A percentile compares a stretch with the other conserved stretches of the same genome.
Conservation (phyloP, 768 basidiomycete genomes). For the Russula vinacea region DNA sequence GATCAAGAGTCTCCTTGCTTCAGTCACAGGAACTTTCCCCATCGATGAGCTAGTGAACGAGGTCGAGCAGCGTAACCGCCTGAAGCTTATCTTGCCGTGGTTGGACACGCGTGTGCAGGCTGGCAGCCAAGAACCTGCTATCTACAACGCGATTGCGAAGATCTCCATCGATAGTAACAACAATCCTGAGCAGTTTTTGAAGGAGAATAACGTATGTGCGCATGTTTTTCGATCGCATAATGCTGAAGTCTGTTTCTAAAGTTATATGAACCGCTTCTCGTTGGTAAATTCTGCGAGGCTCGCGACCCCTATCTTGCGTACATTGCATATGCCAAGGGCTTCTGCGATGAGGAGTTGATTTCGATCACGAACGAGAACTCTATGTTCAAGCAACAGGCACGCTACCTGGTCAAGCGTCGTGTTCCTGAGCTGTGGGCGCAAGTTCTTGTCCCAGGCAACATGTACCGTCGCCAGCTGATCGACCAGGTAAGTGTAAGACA, state of each 20-base stretch:
- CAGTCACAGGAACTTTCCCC: slow-evolving; percentile 95
- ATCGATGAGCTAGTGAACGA: slow-evolving; percentile 97
- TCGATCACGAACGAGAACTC: slow-evolving; percentile 97
- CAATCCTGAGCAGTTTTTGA: slow-evolving; percentile 96
- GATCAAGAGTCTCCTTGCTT: slow-evolving; percentile 90
- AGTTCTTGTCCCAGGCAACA: slow-evolving; percentile 84
- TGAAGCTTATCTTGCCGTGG: slow-evolving; percentile 98
- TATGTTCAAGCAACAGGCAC: slow-evolving; percentile 99
- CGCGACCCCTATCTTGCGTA: slow-evolving; percentile 98
- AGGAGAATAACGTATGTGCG: slow-evolving; percentile 89
- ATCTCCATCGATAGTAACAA: slow-evolving; percentile 98
- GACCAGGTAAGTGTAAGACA: slow-evolving; percentile 60
- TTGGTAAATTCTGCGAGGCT: slow-evolving; percentile 99
- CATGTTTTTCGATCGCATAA: slow-evolving; percentile 8
- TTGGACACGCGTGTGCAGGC: slow-evolving; percentile 88
- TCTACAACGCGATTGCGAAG: slow-evolving; percentile 98
- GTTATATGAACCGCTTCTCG: slow-evolving; percentile 94
- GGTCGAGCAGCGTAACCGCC: slow-evolving; percentile 91
- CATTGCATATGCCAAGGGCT: slow-evolving; percentile 98
- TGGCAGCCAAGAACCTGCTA: slow-evolving; percentile 90
- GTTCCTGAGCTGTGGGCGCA: slow-evolving; percentile 95
- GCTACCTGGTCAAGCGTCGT: slow-evolving; percentile 95
- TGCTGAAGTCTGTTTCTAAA: slow-evolving; percentile 36
- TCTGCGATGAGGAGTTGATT: slow-evolving; percentile 98
- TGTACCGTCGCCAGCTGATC: slow-evolving; percentile 88